A percentile compares a stretch with the other conserved stretches of the same genome.
These are phyloP conservation scores for Furcasterigmium furcatum DNA, from an alignment of 2,329 filamentous ascomycete species.

Conservation along the genomic window DNA sequence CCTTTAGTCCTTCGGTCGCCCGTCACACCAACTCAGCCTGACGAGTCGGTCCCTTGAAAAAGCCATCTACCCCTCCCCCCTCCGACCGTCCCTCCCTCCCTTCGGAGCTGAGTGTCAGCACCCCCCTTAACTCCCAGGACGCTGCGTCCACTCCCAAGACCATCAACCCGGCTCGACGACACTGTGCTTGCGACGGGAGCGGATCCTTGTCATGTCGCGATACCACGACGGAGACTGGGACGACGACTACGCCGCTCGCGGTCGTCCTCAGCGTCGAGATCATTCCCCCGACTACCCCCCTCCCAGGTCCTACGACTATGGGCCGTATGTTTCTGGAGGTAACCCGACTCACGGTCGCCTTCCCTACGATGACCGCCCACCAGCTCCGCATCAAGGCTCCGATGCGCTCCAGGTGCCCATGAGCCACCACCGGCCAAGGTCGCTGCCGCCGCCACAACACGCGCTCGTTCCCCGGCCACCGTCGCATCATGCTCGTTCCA, in stretches of 20 bases:
- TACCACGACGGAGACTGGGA: constrained; percentile 26
- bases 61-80: no score
- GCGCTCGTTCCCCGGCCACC: neutral
- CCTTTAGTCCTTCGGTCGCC: no score
- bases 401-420: constrained; percentile 1
- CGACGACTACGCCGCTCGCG: constrained; percentile 19
- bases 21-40: no score
- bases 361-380: neutral
- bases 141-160: neutral
- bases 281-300: constrained; percentile 27
- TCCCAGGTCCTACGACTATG: constrained; percentile 1
- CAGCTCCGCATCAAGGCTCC: constrained; percentile 3
- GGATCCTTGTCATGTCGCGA: constrained; percentile 13
- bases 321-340: constrained; percentile 8
- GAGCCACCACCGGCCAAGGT: constrained; percentile 9
- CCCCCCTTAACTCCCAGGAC: no score
- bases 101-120: no score
- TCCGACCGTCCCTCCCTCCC: no score
- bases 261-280: constrained; percentile 16
- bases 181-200: no score
- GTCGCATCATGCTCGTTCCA: constrained; percentile 11
- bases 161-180: no score
- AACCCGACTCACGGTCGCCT: constrained; percentile 4
- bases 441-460: constrained; percentile 11
- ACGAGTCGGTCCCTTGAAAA: no score